Evolutionary conservation across 768 basidiomycete species (phyloP).

Genomic region (Leccinum disarticulatum): DNA sequence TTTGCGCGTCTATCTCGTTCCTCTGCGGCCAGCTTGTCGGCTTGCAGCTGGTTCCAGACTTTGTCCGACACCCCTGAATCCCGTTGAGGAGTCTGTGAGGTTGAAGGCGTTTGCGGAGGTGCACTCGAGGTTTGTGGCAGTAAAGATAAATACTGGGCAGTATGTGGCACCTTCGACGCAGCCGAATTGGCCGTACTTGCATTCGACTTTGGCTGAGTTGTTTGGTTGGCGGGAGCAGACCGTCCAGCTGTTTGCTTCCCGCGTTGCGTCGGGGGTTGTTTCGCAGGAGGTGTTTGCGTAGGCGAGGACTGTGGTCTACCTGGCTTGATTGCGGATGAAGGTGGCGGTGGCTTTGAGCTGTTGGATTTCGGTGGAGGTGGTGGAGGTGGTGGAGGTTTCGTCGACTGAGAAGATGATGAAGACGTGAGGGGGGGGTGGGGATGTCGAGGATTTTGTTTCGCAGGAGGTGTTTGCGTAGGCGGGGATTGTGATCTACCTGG

Average conservation of each 20-base stretch:
- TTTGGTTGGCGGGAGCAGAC: conserved; percentile 4
- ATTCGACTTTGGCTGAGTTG: background rate
- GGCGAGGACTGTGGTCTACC: conserved; percentile 7
- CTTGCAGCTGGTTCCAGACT: conserved; percentile 51
- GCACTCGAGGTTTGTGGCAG: background rate
- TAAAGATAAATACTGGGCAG: background rate
- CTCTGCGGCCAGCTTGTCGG: conserved; percentile 30
- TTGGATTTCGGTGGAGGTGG: conserved; percentile 16
- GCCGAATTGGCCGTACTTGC: background rate
- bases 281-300: conserved; percentile 14
- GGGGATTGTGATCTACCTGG: conserved; percentile 4
- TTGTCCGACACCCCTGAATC: conserved; percentile 55
- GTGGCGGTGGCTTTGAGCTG: background rate
- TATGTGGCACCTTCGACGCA: background rate
- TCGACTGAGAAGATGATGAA: conserved; percentile 20
- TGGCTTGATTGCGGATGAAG: conserved; percentile 6
- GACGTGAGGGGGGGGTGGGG: background rate
- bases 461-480: conserved; percentile 16
- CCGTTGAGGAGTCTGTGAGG: conserved; percentile 23
- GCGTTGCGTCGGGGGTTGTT: conserved; percentile 3
- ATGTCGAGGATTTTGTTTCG: background rate
- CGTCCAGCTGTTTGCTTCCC: background rate
- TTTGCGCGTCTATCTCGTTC: conserved; percentile 18
- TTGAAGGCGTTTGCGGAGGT: background rate
- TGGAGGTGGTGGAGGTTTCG: conserved; percentile 15